Conservation (phyloP, 768 basidiomycete species). For the Macrocybe gigantea region DNA sequence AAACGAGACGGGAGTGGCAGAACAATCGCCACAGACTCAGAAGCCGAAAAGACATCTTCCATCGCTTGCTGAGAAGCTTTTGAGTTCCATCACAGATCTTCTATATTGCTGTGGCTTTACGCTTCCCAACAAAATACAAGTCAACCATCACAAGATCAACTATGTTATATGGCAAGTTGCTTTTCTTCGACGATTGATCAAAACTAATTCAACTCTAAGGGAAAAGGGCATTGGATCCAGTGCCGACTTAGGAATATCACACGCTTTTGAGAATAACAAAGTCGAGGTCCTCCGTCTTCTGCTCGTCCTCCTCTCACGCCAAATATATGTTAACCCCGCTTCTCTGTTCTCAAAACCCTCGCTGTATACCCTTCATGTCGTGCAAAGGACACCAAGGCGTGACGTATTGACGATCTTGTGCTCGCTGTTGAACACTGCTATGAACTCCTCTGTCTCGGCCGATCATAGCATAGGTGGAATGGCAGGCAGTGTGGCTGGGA, state of each 20-base stretch:
- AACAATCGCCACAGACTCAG: conserved; percentile 4
- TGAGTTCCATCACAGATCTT: conserved; percentile 77
- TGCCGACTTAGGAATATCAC: conserved; percentile 57
- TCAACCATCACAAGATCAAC: conserved; percentile 77
- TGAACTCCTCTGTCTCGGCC: conserved; percentile 56
- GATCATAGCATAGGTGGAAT: conserved; percentile 57
- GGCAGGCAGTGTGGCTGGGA: conserved; percentile 72
- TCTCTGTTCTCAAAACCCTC: conserved; percentile 69
- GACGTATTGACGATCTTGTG: conserved; percentile 91
- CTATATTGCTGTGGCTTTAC: conserved; percentile 95
- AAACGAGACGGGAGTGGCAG: conserved; percentile 6
- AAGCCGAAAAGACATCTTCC: conserved; percentile 48
- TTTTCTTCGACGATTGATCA: neutral
- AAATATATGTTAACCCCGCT: conserved; percentile 77
- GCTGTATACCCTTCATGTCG: conserved; percentile 70
- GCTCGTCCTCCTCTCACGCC: conserved; percentile 81
- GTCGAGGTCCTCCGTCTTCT: conserved; percentile 87
- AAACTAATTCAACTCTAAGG: conserved; percentile 38
- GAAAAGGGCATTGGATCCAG: conserved; percentile 94
- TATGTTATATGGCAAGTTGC: conserved; percentile 81
- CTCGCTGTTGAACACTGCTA: conserved; percentile 86
- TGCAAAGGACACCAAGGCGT: conserved; percentile 69
- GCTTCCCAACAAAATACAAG: conserved; percentile 69
- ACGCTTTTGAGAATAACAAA: conserved; percentile 71
- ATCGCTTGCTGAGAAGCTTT: conserved; percentile 77